Evolutionary conservation across 1,284 basidiomycete species (phyloP), one percentile per base, ranked within the genome.

Genomic region (Trametes hirsuta): DNA sequence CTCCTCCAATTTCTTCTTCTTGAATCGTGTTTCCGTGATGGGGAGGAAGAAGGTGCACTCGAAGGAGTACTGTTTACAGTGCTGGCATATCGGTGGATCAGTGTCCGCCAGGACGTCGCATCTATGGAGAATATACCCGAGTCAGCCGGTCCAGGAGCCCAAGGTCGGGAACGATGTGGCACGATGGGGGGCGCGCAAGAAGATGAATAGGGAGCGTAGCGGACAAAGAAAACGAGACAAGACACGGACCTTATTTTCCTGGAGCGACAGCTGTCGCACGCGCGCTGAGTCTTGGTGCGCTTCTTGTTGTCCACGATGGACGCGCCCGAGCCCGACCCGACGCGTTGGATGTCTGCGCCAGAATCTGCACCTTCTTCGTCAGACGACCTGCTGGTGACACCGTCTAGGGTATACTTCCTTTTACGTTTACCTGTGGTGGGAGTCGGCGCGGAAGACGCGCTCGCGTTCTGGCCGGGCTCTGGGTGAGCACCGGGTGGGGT

Each of bases 11-110:
- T 91, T 90, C 78, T 95, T 94, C 80, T 97, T 97, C 81, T 98
- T 98, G 84, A 98, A 98, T 12, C 96, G 87, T 0, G 96, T 99
- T 75, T 98, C 97, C 18, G 96, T 95, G 70, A 99, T 98, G 51
- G 97, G 97, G 21, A 98, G 84, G 81, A 97, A 97, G 77, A 96
- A 98, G 12, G 95, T 97, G 74, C 95, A 98, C 66, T 95, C 94
- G 67, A 95, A 92, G 42, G 86, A 84, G 71, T 94, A 94, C 73
- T 95, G 91, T 68, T 92, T 90, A 80, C 93, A 94, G 72, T 95
- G 93, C 68, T 91, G 88, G 71, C 93, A 95, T 53, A 87, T 69
- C 12, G 89, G 86, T 0, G 92, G 90, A 6, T 94, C 91, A 25
- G 82, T 74, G 68, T 93, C 91, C 4, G 79, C 40, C 41, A 94